Evolutionary conservation across 257 asterid genomes (phyloP).

Genomic region (Scutellaria barbata): DNA sequence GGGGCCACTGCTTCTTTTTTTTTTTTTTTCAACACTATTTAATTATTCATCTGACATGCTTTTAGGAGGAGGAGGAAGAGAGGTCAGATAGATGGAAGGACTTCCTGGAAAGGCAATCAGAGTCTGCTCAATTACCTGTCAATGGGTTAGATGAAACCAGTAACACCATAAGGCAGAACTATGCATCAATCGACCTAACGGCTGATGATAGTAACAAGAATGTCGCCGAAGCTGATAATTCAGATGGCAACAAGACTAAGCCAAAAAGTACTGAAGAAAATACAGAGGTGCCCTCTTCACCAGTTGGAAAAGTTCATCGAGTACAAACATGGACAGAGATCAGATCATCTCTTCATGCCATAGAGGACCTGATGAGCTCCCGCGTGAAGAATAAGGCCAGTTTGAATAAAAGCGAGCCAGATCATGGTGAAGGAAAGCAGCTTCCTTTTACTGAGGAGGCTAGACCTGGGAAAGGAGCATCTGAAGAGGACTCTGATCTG

Average conservation of each 20-base stretch:
- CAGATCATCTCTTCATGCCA: slow-evolving; percentile 70
- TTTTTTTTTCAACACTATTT: neutral
- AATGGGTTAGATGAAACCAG: slow-evolving; percentile 44
- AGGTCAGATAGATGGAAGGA: slow-evolving; percentile 95
- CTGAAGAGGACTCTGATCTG: slow-evolving; percentile 88
- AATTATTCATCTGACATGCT: slow-evolving; percentile 17
- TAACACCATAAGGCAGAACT: slow-evolving; percentile 29
- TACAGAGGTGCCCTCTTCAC: slow-evolving; percentile 42
- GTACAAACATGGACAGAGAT: slow-evolving; percentile 78
- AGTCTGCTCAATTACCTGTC: slow-evolving; percentile 48
- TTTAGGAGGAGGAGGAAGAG: slow-evolving; percentile 98
- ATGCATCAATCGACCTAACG: slow-evolving; percentile 42
- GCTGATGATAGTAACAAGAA: slow-evolving; percentile 36
- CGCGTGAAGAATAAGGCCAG: slow-evolving; percentile 60
- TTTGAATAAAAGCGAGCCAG: slow-evolving; percentile 41
- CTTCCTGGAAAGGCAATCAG: slow-evolving; percentile 76
- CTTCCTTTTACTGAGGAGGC: slow-evolving; percentile 59
- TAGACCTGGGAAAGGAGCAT: slow-evolving; percentile 58
- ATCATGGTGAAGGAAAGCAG: slow-evolving; percentile 39
- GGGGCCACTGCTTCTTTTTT: neutral
- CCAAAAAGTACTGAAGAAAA: slow-evolving; percentile 35
- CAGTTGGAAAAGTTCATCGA: slow-evolving; percentile 49
- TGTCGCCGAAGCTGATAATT: slow-evolving; percentile 35
- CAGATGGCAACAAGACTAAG: slow-evolving; percentile 34
- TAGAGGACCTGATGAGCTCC: slow-evolving; percentile 80